Conservation (phyloP, 495 filamentous ascomycete genomes). For the Daldinia bambusicola region DNA sequence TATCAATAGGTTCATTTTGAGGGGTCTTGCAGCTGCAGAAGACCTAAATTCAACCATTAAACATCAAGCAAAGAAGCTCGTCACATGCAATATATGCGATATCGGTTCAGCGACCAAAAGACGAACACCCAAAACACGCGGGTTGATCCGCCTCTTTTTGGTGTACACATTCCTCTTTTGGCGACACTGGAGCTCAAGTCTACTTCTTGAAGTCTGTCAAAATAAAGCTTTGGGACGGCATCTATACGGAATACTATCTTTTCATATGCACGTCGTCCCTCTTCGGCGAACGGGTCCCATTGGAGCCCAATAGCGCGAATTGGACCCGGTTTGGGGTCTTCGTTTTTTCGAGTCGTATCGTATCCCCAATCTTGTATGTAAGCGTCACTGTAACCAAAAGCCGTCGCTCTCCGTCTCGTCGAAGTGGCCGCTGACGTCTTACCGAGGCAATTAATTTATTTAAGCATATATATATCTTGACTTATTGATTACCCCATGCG, state of each 20-base stretch:
- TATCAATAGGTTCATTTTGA: slow-evolving; percentile 19
- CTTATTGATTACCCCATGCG: slow-evolving; percentile 15
- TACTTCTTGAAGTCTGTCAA: neutral
- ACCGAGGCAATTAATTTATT: slow-evolving; percentile 39
- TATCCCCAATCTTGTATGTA: neutral
- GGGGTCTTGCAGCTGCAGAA: slow-evolving; percentile 15
- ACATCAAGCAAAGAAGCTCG: slow-evolving; percentile 2
- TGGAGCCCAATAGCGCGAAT: neutral
- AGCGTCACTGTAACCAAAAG: slow-evolving; percentile 5
- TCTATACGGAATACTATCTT: neutral
- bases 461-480: slow-evolving; percentile 9
- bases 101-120: slow-evolving; percentile 13
- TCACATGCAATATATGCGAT: slow-evolving; percentile 42
- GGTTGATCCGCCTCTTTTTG: slow-evolving; percentile 35
- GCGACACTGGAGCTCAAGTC: slow-evolving; percentile 19
- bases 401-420: neutral
- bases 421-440: slow-evolving; percentile 16
- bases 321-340: neutral
- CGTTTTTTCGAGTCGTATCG: neutral
- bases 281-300: slow-evolving; percentile 7
- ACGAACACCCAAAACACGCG: slow-evolving; percentile 19
- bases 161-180: slow-evolving; percentile 12
- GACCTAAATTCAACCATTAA: slow-evolving; percentile 23
- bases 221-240: slow-evolving; percentile 10
- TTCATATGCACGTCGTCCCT: neutral